phyloP scores from a whole-genome alignment of 495 filamentous ascomycete species.

The Neurospora sp. region DNA sequence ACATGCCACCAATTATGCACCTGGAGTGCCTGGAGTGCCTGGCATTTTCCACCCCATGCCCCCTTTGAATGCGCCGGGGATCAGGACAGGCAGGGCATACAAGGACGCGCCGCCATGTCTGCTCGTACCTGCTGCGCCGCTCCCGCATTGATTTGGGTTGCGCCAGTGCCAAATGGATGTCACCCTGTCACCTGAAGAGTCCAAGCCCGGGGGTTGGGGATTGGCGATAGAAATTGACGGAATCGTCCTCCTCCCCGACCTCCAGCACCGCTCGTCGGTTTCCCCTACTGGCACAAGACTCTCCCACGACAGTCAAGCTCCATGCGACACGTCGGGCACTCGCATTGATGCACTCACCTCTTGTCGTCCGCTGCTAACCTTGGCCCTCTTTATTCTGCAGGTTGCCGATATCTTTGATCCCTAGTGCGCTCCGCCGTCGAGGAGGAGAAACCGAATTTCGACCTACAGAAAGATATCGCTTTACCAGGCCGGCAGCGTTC shows the following conservation, averaged over 20 bases:
- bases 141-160: not conserved
- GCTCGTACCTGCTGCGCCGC: not conserved
- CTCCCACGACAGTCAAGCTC: not conserved
- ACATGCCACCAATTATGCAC: not conserved
- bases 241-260: not conserved
- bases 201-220: not conserved
- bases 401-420: not conserved
- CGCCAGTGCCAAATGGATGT: not conserved
- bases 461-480: not conserved
- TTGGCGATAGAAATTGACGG: not conserved
- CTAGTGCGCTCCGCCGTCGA: not conserved
- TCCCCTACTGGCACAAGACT: not conserved
- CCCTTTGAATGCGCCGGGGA: not conserved
- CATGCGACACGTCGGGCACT: constrained; percentile 3
- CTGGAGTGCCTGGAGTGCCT: not conserved
- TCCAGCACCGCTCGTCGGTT: not conserved
- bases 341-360: constrained; percentile 3
- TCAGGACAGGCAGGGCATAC: not conserved
- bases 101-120: not conserved
- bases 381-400: not conserved
- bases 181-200: not conserved
- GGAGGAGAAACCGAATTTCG: not conserved
- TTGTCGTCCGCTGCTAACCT: not conserved
- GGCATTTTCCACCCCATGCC: not conserved
- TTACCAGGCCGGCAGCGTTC: not conserved